Conservation (phyloP, 2,329 filamentous ascomycete species). For the Ceratocystis cubensis region DNA sequence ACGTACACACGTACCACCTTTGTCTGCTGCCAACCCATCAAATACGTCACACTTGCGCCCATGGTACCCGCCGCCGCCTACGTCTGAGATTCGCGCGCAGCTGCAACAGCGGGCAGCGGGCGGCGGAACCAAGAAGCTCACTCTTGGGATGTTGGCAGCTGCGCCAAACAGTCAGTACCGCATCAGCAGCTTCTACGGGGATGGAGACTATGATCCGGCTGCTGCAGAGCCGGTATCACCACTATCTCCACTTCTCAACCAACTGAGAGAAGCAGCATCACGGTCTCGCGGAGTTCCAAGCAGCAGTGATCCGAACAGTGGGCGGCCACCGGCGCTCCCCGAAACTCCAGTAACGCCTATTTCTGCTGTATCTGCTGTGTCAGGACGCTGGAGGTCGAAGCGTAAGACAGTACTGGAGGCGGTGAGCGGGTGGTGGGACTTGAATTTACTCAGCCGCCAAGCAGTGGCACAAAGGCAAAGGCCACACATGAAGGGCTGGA, state of each 20-base stretch:
- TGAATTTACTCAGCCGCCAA: conserved; percentile 34
- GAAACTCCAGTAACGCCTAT: conserved; percentile 22
- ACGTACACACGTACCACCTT: background rate
- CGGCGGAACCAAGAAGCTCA: conserved; percentile 14
- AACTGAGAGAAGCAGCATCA: conserved; percentile 17
- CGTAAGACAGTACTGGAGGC: conserved; percentile 37
- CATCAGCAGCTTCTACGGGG: conserved; percentile 15
- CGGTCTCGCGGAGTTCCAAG: background rate
- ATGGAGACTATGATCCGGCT: conserved; percentile 2
- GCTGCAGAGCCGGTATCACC: conserved; percentile 23
- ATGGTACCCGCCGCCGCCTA: conserved; percentile 23
- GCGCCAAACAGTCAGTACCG: conserved; percentile 10
- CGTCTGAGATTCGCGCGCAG: conserved; percentile 10
- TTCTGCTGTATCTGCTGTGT: conserved; percentile 20
- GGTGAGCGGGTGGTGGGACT: conserved; percentile 45
- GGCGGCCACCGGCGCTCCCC: conserved; percentile 17
- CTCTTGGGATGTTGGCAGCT: conserved; percentile 18
- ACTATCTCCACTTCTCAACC: conserved; percentile 24
- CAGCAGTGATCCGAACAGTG: background rate
- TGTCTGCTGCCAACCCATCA: background rate
- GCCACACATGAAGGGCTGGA: conserved; percentile 21
- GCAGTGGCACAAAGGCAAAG: conserved; percentile 11
- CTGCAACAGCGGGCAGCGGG: background rate
- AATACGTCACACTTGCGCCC: background rate
- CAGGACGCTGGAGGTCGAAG: conserved; percentile 25